Evolutionary conservation across 2,329 filamentous ascomycete genomes (phyloP).

Genomic region (Talaromyces sp.): DNA sequence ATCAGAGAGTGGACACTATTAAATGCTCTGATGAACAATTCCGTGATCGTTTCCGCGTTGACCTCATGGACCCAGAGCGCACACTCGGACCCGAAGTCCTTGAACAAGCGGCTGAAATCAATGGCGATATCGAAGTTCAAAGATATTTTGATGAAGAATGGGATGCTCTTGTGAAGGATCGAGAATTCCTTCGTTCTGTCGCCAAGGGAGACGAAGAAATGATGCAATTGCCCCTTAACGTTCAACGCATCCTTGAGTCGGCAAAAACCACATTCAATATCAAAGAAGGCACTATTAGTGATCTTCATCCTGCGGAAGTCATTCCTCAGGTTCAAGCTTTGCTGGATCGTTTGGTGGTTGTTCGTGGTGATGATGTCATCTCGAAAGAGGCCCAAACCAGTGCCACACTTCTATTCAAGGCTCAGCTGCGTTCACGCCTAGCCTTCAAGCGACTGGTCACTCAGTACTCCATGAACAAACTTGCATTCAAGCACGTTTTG

Average conservation of each 20-base stretch:
- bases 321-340: conserved; percentile 74
- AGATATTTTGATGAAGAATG: conserved; percentile 83
- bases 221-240: conserved; percentile 90
- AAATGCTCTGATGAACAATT: conserved; percentile 75
- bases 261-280: conserved; percentile 89
- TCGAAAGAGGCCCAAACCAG: conserved; percentile 83
- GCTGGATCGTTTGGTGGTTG: conserved; percentile 74
- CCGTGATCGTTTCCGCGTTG: conserved; percentile 75
- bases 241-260: conserved; percentile 84
- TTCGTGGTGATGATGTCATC: conserved; percentile 78
- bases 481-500: conserved; percentile 87
- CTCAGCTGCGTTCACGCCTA: conserved; percentile 79
- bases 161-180: conserved; percentile 71
- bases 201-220: conserved; percentile 75
- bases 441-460: conserved; percentile 91
- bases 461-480: conserved; percentile 78
- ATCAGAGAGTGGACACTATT: conserved; percentile 84
- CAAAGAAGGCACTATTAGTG: conserved; percentile 78
- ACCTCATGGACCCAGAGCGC: conserved; percentile 71
- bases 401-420: conserved; percentile 89
- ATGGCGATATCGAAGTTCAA: conserved; percentile 84
- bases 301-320: conserved; percentile 83
- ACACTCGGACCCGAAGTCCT: conserved; percentile 67
- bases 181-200: conserved; percentile 68
- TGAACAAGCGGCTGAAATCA: conserved; percentile 81